phyloP scores from a whole-genome alignment of 805 yeast genomes.

The Saturnispora kantuleensis region DNA sequence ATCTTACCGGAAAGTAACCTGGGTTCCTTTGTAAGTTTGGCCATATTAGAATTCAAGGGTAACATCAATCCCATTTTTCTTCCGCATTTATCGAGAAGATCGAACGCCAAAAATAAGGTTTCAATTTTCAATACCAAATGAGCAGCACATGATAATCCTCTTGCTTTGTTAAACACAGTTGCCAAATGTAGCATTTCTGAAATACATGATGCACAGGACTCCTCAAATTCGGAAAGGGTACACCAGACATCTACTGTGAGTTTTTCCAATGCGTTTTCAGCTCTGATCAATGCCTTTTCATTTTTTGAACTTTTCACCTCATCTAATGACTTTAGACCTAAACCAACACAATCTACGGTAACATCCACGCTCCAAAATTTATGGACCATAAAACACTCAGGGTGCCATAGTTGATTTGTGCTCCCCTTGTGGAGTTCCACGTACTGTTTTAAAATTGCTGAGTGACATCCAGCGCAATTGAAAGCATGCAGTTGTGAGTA shows the following conservation, averaged over 20 bases:
- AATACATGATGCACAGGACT: slow-evolving; percentile 77
- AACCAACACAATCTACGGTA: slow-evolving; percentile 49
- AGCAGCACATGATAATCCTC: slow-evolving; percentile 64
- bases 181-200: slow-evolving; percentile 86
- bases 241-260: slow-evolving; percentile 67
- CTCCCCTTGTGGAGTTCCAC: slow-evolving; percentile 91
- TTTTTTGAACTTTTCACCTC: slow-evolving; percentile 32
- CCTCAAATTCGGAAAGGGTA: slow-evolving; percentile 80
- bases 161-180: slow-evolving; percentile 56
- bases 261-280: slow-evolving; percentile 57
- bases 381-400: slow-evolving; percentile 96
- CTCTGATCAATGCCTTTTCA: slow-evolving; percentile 39
- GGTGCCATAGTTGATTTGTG: slow-evolving; percentile 94
- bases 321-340: slow-evolving; percentile 18
- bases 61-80: slow-evolving; percentile 12
- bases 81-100: slow-evolving; percentile 29
- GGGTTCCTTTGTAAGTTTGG: slow-evolving; percentile 48
- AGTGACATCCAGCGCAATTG: slow-evolving; percentile 87
- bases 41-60: background rate
- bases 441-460: slow-evolving; percentile 87
- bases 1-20: slow-evolving; percentile 80
- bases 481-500: slow-evolving; percentile 80
- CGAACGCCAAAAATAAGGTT: slow-evolving; percentile 68
- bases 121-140: slow-evolving; percentile 64
- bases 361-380: slow-evolving; percentile 91